Conservation (phyloP, 305 asterid species). For the Fraxinus angustifolia region DNA sequence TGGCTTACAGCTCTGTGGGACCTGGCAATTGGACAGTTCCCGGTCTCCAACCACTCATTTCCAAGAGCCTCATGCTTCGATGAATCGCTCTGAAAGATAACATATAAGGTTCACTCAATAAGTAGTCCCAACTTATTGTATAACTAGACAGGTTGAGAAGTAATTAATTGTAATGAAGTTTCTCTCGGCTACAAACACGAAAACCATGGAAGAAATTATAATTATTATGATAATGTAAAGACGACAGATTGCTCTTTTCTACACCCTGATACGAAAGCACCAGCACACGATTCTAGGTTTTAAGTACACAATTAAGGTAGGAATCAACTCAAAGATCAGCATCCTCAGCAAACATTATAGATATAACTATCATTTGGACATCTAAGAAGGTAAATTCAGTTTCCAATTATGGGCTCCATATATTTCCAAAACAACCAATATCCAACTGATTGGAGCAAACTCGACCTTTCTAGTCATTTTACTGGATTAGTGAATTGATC, state of each 20-base stretch:
- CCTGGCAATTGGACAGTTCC: constrained; percentile 81
- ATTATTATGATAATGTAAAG: not conserved
- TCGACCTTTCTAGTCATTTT: not conserved
- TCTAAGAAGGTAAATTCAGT: not conserved
- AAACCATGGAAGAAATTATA: not conserved
- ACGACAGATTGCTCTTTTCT: not conserved
- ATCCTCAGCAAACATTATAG: not conserved
- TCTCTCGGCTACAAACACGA: not conserved
- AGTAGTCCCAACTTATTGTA: not conserved
- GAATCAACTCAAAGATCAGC: not conserved
- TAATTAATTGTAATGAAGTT: not conserved
- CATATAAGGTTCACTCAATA: not conserved
- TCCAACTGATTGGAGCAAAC: not conserved
- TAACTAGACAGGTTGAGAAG: not conserved
- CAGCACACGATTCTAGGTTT: not conserved
- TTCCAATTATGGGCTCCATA: not conserved
- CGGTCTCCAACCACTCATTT: constrained; percentile 64
- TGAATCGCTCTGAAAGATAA: constrained; percentile 44
- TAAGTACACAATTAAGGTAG: not conserved
- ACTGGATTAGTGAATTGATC: not conserved
- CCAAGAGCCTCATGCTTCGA: constrained; percentile 67
- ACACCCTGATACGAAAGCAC: not conserved
- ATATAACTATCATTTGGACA: not conserved
- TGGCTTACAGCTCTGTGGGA: constrained; percentile 63
- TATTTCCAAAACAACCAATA: not conserved